Evolutionary conservation across 2,329 filamentous ascomycete species (phyloP), one percentile per base, ranked within the genome.

Genomic region (Hypoxylon sp.): DNA sequence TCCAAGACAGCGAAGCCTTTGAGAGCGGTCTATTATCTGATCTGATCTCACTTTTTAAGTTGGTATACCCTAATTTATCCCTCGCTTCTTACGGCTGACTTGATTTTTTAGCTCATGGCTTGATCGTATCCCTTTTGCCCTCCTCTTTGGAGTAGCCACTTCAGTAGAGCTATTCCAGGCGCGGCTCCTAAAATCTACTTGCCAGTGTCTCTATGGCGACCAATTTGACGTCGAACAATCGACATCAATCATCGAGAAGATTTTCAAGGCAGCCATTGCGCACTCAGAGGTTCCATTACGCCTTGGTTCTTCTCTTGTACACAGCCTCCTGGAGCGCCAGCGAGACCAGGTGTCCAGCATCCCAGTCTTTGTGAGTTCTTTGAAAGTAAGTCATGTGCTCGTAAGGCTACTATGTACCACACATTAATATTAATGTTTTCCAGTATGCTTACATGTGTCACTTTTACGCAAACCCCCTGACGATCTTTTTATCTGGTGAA

Each of bases 391-490:
- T 58, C n/a, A 4, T 21, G 41, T 57, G 41, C 43, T 7, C 9
- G 38, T 28, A 10, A 5, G n/a, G 19, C n/a, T 45, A 13, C n/a
- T 32, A 14, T 50, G 10, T 13, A 23, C 9, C 6, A 30, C 9
- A 30, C 28, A 30, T 49, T 49, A 23, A 19, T 67, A 64, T 73
- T 75, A 66, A 81, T 66, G 19, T 11, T 19, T 45, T 52, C 23
- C 5, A 93, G 87, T 96, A 95, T 79, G 89, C 90, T 0, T 93
- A 94, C 75, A 94, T 97, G 92, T 93, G 90, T 63, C 91, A 94
- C 76, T 95, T 93, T 75, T 95, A 93, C 73, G 91, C 91, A 41
- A 95, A 94, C 72, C 88, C 91, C 0, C 82, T 94, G 2, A 93
- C 89, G 67, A 78, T 93, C 3, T 84, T 95, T 34, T 78, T 89